Conservation (phyloP, 176 grass and related monocot genomes). For the Coix lacrymajobi region DNA sequence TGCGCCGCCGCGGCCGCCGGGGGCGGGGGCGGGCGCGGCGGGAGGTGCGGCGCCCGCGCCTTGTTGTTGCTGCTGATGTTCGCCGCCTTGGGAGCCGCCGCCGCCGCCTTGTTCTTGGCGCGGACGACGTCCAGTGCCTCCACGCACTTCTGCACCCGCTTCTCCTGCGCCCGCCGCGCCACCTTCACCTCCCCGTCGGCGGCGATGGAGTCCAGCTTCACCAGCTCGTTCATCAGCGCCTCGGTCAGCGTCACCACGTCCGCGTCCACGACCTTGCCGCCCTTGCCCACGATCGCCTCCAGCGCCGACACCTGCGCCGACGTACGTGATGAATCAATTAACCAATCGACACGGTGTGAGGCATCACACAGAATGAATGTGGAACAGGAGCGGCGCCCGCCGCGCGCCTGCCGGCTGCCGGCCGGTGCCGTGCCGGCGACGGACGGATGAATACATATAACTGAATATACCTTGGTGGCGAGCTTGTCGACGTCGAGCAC, state of each 20-base stretch:
- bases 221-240: conserved; percentile 82
- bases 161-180: conserved; percentile 60
- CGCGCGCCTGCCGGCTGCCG: too few relatives aligned
- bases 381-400: not conserved
- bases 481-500: conserved; percentile 74
- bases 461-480: conserved; percentile 40
- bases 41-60: conserved; percentile 33
- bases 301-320: conserved; percentile 69
- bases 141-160: conserved; percentile 85
- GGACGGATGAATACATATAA: not conserved
- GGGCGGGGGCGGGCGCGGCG: conserved; percentile 24
- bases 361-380: not conserved
- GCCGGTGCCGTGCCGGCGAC: too few relatives aligned
- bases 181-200: conserved; percentile 83
- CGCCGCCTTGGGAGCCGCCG: not conserved
- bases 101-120: conserved; percentile 31
- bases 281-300: conserved; percentile 67
- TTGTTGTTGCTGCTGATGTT: conserved; percentile 8
- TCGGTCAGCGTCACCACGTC: conserved; percentile 62
- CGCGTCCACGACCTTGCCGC: conserved; percentile 67
- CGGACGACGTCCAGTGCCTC: conserved; percentile 80
- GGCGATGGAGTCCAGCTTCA: conserved; percentile 70
- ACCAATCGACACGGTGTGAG: not conserved
- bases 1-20: not conserved
- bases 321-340: not conserved